Evolutionary conservation across 768 basidiomycete species (phyloP).

Genomic region (Tricholoma hemisulphureum): DNA sequence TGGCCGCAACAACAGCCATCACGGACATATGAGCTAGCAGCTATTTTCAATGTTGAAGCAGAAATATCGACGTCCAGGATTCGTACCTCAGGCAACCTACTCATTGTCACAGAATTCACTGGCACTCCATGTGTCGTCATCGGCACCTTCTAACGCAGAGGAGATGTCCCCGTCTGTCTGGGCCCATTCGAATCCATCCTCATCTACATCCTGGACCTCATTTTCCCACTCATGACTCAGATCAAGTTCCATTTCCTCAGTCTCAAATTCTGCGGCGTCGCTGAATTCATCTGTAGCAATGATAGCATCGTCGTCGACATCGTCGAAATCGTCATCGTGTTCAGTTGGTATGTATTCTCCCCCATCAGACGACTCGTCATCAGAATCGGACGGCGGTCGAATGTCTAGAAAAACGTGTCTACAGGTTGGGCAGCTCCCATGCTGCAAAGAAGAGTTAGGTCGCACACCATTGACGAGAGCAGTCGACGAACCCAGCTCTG

Average conservation of each 20-base stretch:
- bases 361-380: slow-evolving; percentile 65
- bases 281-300: slow-evolving; percentile 43
- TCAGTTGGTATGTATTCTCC: slow-evolving; percentile 63
- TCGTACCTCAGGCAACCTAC: neutral
- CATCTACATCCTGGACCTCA: slow-evolving; percentile 25
- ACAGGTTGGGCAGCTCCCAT: slow-evolving; percentile 72
- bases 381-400: slow-evolving; percentile 47
- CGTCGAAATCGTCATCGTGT: slow-evolving; percentile 40
- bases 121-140: slow-evolving; percentile 12
- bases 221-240: slow-evolving; percentile 16
- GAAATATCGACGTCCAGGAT: slow-evolving; percentile 12
- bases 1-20: slow-evolving; percentile 13
- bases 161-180: slow-evolving; percentile 42
- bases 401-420: slow-evolving; percentile 58
- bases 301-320: slow-evolving; percentile 49
- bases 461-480: neutral
- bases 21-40: slow-evolving; percentile 19
- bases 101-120: slow-evolving; percentile 1
- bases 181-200: slow-evolving; percentile 36
- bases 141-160: slow-evolving; percentile 24
- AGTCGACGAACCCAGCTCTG: slow-evolving; percentile 43
- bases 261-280: slow-evolving; percentile 37
- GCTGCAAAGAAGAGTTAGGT: slow-evolving; percentile 36
- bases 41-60: slow-evolving; percentile 20
- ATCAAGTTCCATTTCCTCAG: slow-evolving; percentile 39